A percentile compares a stretch with the other conserved stretches of the same genome.
phyloP scores from a whole-genome alignment of 129 eudicot genomes.

The Logfia minima region DNA sequence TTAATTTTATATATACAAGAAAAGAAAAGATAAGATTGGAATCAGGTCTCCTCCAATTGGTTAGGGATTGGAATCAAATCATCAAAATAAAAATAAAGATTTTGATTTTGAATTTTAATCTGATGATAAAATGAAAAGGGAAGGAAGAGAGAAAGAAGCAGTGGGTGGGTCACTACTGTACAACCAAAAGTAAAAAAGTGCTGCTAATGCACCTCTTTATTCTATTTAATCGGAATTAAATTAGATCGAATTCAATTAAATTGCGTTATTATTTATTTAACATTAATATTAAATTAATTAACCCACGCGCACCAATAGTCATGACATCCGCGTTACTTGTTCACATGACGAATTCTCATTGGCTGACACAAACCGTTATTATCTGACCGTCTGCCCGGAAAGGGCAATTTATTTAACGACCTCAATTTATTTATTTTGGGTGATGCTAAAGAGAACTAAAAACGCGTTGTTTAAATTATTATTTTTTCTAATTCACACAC shows the following conservation, averaged over 20 bases:
- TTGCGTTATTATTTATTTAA: no score
- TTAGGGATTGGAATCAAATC: conserved; percentile 10
- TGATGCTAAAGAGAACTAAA: no score
- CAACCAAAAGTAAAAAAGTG: neutral
- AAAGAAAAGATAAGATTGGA: conserved; percentile 11
- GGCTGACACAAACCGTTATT: neutral
- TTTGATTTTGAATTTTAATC: no score
- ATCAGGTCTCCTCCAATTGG: conserved; percentile 25
- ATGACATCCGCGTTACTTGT: neutral
- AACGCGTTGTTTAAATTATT: no score
- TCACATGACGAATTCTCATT: neutral
- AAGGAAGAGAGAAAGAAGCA: neutral
- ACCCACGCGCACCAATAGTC: neutral
- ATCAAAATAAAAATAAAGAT: neutral
- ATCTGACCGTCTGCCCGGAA: conserved; percentile 6
- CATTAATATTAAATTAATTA: no score
- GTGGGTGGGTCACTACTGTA: neutral
- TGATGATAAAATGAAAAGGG: neutral
- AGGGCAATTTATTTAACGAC: neutral
- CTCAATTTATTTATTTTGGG: neutral
- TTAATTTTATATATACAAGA: conserved; percentile 9
- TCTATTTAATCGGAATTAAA: no score
- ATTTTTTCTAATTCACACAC: no score
- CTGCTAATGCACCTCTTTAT: neutral
- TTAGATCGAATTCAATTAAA: neutral